Conservation (phyloP, 768 basidiomycete genomes). For the Tulasnella sp. region DNA sequence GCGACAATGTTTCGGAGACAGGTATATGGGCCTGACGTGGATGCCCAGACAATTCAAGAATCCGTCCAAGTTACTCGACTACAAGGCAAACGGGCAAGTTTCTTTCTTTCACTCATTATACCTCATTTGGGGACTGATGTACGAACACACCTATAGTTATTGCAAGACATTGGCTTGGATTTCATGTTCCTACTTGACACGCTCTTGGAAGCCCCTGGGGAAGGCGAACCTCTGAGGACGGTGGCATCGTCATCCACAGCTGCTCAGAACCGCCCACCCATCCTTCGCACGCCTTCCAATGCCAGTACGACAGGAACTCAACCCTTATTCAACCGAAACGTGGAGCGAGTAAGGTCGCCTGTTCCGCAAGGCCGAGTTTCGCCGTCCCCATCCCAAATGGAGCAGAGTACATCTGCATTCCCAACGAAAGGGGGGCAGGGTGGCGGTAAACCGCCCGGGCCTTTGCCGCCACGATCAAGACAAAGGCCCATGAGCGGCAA, state of each 20-base stretch:
- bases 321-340: neutral
- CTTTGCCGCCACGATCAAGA: conserved; percentile 7
- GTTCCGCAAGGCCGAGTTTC: neutral
- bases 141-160: conserved; percentile 38
- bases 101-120: neutral
- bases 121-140: neutral
- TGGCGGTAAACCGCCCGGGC: neutral
- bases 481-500: conserved; percentile 8
- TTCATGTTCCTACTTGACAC: conserved; percentile 84
- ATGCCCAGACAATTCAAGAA: conserved; percentile 60
- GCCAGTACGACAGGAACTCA: neutral
- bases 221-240: neutral
- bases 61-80: conserved; percentile 63
- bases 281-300: neutral
- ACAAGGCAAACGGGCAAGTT: conserved; percentile 72
- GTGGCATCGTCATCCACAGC: neutral
- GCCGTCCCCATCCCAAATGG: neutral
- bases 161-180: conserved; percentile 90
- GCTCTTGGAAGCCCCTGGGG: conserved; percentile 32
- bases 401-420: neutral
- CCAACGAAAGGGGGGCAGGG: neutral
- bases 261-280: neutral
- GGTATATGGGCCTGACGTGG: conserved; percentile 76
- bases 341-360: neutral
- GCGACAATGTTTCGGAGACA: conserved; percentile 81